Conservation (phyloP, 495 filamentous ascomycete species). For the Physcia stellaris region DNA sequence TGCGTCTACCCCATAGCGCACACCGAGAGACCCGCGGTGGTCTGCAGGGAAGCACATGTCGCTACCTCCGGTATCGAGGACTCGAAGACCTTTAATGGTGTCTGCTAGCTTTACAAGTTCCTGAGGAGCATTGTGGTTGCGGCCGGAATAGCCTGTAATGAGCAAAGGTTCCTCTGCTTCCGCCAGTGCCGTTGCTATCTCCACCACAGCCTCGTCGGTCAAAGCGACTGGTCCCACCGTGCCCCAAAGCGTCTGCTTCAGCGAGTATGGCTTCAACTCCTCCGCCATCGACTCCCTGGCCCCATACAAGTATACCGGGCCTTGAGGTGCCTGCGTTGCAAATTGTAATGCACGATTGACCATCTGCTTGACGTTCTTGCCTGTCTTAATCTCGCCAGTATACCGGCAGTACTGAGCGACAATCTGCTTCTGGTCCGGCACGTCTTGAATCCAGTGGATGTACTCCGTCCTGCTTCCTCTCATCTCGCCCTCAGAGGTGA, state of each 20-base stretch:
- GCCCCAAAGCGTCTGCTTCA: constrained; percentile 64
- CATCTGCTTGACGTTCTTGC: constrained; percentile 91
- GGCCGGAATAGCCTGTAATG: constrained; percentile 72
- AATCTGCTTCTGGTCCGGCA: constrained; percentile 88
- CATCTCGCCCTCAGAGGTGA: constrained; percentile 83
- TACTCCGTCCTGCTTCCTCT: constrained; percentile 82
- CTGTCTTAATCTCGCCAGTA: constrained; percentile 76
- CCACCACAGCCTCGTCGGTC: constrained; percentile 45
- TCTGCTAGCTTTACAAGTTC: constrained; percentile 70
- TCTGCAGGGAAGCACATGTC: constrained; percentile 93
- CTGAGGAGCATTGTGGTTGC: constrained; percentile 52
- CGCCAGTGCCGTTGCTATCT: constrained; percentile 57
- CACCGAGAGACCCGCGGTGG: constrained; percentile 58
- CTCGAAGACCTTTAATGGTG: constrained; percentile 62
- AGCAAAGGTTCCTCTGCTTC: constrained; percentile 63
- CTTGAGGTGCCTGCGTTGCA: constrained; percentile 65
- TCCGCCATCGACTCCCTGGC: constrained; percentile 88
- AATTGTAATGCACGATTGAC: constrained; percentile 85
- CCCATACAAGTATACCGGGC: constrained; percentile 75
- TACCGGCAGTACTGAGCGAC: constrained; percentile 92
- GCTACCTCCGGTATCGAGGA: constrained; percentile 79
- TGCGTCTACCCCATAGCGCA: constrained; percentile 66
- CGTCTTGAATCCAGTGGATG: constrained; percentile 97
- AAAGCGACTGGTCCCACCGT: constrained; percentile 65
- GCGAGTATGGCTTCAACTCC: constrained; percentile 67